These are phyloP conservation scores for Begonia fuchsioides DNA, from an alignment of 306 rosid species.

Conservation along the genomic window DNA sequence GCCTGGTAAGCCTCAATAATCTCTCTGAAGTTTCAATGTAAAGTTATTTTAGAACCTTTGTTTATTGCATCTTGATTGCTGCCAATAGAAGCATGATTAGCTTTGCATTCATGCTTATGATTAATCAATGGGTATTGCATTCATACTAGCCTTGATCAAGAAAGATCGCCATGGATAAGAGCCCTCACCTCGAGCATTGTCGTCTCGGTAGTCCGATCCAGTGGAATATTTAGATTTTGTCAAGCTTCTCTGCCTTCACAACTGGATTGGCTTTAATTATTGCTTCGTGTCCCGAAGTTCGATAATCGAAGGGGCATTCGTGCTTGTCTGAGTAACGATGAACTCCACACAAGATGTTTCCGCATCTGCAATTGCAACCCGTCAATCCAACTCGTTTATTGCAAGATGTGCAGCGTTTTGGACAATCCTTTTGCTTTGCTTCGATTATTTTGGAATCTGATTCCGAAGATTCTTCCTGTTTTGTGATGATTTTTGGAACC, in stretches of 20 bases:
- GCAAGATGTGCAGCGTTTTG: conserved; percentile 65
- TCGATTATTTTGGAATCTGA: conserved; percentile 29
- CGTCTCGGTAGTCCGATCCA: too few relatives aligned
- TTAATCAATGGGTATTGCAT: too few relatives aligned
- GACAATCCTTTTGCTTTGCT: conserved; percentile 56
- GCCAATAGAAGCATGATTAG: too few relatives aligned
- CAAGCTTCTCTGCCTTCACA: conserved; percentile 86
- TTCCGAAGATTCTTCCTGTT: conserved; percentile 16
- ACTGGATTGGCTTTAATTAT: conserved; percentile 83
- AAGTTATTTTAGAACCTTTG: too few relatives aligned
- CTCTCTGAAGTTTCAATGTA: too few relatives aligned
- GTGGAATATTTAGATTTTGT: conserved; percentile 30
- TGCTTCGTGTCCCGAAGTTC: conserved; percentile 61
- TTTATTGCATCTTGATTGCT: too few relatives aligned
- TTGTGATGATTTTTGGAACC: conserved; percentile 33
- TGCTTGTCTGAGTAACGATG: conserved; percentile 91
- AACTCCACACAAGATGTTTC: conserved; percentile 48
- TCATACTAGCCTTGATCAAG: too few relatives aligned
- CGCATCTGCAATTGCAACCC: conserved; percentile 79
- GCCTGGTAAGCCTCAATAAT: too few relatives aligned
- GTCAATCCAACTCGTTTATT: conserved; percentile 80
- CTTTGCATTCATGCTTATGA: too few relatives aligned
- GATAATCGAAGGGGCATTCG: conserved; percentile 61
- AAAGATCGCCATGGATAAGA: conserved; percentile 23
- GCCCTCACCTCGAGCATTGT: conserved; percentile 5